Base-by-base conservation (phyloP, 345 rosid genomes). In the Euphorbia peplus region DNA sequence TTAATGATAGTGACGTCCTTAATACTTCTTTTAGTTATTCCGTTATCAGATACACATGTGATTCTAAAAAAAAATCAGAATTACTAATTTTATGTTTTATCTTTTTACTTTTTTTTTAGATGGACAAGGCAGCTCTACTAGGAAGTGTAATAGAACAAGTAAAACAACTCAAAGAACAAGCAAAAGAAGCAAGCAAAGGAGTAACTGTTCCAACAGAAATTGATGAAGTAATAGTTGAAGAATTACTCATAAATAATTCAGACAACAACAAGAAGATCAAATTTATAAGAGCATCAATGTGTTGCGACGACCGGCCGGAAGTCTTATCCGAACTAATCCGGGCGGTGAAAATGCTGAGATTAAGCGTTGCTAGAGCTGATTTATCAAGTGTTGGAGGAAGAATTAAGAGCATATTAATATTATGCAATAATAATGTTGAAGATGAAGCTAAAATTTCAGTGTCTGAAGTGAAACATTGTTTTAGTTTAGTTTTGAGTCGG, bases 111-210 rank as follows among this genome's bases (percentile, higher is more conserved):
- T 32, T 32, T 2, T 26, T 7, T 21, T 29, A 28, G 98, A 77
- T 93, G 82, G 97, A 93, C 83, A 93, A 93, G 76, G 98, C 98
- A 69, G 91, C 96, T 26, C 83, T 93, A 0, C 70, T 93, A 53
- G 92, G 87, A 61, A 88, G 78, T 60, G 97, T 82, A 41, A 83
- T 91, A 28, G 91, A 89, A 37, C 86, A 84, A 14, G 90, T 91
- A 25, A 91, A 87, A 60, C 87, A 91, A 22, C 88, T 93, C 12
- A 91, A 85, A 73, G 73, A 71, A 48, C 80, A 88, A 75, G 92
- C 95, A 66, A 62, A 66, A 51, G 85, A 88, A 64, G 75, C 87
- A 39, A 66, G 86, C 80, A 75, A 79, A 82, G 68, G 69, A 54
- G 42, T 75, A 32, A 65, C 78, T 0, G 35, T 89, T 16, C 98